Base-by-base conservation (phyloP, 108 stramenopile genomes). In the Discostella pseudostelligera region DNA sequence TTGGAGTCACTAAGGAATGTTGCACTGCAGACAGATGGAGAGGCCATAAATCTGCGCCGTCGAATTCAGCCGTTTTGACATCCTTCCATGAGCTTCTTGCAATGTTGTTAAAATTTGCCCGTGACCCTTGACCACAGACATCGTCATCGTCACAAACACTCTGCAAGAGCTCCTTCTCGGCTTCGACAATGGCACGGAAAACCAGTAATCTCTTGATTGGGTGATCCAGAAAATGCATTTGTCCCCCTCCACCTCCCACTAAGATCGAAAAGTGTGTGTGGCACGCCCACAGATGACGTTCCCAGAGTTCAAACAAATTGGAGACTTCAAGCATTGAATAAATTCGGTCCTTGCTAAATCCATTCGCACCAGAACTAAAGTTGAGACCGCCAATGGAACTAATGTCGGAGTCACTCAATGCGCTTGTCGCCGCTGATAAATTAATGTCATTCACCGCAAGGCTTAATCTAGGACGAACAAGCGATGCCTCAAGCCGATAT, bases 1-100 rank as follows among this genome's bases (percentile, higher is more conserved):
- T 78, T 14, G 79, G 67, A 3, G 77, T 50, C 26, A 89, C 62
- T 42, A 92, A 54, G 11, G 83, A 67, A 56, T 84, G 83, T 57
- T 83, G 80, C 29, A 83, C 60, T 9, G 79, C 57, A 9, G 87
- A 76, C 10, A 87, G 56, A 61, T 39, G 58, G 45, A 62, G 81
- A 19, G 70, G 48, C 59, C 62, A 78, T n/a, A 37, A 11, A 56
- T 68, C 49, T 19, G 58, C 1, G 19, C 26, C 26, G 3, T 56
- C 65, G 8, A 49, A 29, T 19, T 65, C 26, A 26, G 54, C 16
- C 17, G 0, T 61, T 62, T 48, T 68, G 61, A 19, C 65, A 40
- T n/a, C 11, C n/a, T 26, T 12, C 37, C 24, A 2, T 4, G 14
- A 43, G 42, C 42, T 43, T 43, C 42, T 43, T 43, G 14, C n/a